phyloP scores from a whole-genome alignment of 257 asterid species.

The Solanum chmielewskii region DNA sequence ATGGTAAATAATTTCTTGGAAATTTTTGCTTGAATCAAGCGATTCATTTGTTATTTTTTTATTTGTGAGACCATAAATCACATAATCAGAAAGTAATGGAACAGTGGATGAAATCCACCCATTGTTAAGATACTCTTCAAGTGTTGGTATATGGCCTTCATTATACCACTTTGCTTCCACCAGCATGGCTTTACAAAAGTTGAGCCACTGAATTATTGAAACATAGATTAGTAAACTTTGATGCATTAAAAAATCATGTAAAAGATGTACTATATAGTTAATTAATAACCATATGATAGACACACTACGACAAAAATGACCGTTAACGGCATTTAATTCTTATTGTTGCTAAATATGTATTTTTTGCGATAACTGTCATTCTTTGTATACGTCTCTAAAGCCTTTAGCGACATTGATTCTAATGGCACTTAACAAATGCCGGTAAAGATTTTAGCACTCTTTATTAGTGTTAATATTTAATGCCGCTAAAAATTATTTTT shows the following conservation, averaged over 20 bases:
- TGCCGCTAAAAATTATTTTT: too few species aligned
- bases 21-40: neutral
- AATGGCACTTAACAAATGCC: too few species aligned
- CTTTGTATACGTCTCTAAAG: too few species aligned
- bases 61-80: constrained; percentile 19
- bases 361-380: too few species aligned
- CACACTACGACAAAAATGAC: neutral
- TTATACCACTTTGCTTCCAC: constrained; percentile 50
- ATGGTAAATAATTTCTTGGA: constrained; percentile 18
- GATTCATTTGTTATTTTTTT: neutral
- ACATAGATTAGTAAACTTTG: neutral
- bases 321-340: too few species aligned
- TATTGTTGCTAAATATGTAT: too few species aligned
- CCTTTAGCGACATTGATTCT: too few species aligned
- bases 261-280: neutral
- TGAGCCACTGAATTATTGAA: constrained; percentile 31
- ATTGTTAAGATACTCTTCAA: constrained; percentile 31
- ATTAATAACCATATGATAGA: neutral
- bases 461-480: too few species aligned
- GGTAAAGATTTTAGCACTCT: too few species aligned
- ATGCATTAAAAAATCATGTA: neutral
- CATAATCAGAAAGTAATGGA: constrained; percentile 23
- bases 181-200: constrained; percentile 37
- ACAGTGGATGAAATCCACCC: constrained; percentile 49
- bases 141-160: constrained; percentile 28